Evolutionary conservation across 148 eudicot genomes (phyloP).

Genomic region (Nepenthes mirabilis): DNA sequence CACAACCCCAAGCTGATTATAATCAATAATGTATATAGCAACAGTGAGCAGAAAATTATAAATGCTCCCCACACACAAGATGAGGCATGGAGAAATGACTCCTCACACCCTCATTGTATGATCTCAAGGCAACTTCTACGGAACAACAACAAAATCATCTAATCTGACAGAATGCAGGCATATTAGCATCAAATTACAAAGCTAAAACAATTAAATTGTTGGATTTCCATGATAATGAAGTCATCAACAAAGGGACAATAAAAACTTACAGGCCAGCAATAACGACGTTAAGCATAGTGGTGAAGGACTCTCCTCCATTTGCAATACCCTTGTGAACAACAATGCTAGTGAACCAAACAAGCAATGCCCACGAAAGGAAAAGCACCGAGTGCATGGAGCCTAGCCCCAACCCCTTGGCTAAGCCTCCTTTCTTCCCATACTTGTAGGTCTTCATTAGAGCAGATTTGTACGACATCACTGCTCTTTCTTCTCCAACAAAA

Average conservation of each 20-base stretch:
- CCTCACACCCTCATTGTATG: too few relatives aligned
- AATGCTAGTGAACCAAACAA: slow-evolving; percentile 90
- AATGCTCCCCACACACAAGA: too few relatives aligned
- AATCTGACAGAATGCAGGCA: too few relatives aligned
- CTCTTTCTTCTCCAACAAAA: slow-evolving; percentile 87
- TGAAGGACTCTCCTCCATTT: slow-evolving; percentile 92
- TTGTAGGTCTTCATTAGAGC: slow-evolving; percentile 64
- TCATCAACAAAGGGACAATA: background rate
- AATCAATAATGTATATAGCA: too few relatives aligned
- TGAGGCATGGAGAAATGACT: too few relatives aligned
- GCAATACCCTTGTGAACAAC: slow-evolving; percentile 80
- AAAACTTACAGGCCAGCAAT: slow-evolving; percentile 87
- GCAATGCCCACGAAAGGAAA: slow-evolving; percentile 94
- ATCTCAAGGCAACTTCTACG: too few relatives aligned
- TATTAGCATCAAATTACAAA: too few relatives aligned
- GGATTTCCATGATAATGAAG: background rate
- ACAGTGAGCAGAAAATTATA: too few relatives aligned
- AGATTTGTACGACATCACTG: slow-evolving; percentile 47
- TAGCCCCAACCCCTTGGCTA: slow-evolving; percentile 89
- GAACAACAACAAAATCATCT: too few relatives aligned
- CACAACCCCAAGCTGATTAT: too few relatives aligned
- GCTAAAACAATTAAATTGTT: background rate
- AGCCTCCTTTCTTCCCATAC: slow-evolving; percentile 81
- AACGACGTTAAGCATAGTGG: slow-evolving; percentile 98
- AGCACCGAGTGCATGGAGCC: slow-evolving; percentile 83